Evolutionary conservation across 2,329 filamentous ascomycete species (phyloP).

Genomic region (Neocucurbitaria cava): DNA sequence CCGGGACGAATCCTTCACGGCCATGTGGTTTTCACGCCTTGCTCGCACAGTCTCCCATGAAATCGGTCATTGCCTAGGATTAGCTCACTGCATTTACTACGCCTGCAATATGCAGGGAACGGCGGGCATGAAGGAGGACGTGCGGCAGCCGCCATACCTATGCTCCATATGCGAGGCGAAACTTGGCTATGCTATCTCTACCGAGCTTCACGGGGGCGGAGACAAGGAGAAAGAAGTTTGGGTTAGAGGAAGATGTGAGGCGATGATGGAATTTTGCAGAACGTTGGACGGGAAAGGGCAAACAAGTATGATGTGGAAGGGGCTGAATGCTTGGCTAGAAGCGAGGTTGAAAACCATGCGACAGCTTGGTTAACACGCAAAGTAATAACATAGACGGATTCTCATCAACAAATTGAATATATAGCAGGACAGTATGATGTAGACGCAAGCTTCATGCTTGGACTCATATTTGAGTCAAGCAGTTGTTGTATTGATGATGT

Average conservation of each 20-base stretch:
- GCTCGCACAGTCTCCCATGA: conserved; percentile 66
- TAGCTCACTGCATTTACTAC: conserved; percentile 71
- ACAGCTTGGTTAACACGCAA: not conserved
- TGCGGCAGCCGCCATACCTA: conserved; percentile 68
- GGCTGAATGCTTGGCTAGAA: conserved; percentile 21
- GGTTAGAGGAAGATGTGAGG: conserved; percentile 49
- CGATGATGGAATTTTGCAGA: conserved; percentile 53
- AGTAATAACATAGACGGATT: no score
- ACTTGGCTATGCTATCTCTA: conserved; percentile 44
- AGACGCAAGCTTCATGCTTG: not conserved
- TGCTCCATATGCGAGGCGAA: conserved; percentile 68
- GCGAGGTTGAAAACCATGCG: not conserved
- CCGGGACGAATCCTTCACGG: conserved; percentile 35
- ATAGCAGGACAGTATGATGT: not conserved
- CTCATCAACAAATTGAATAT: no score
- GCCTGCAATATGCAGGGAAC: conserved; percentile 71
- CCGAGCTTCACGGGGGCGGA: conserved; percentile 25
- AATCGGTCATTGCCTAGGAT: conserved; percentile 70
- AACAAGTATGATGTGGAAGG: conserved; percentile 21
- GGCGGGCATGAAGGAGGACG: conserved; percentile 63
- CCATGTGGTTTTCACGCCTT: conserved; percentile 65
- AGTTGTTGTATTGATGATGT: not conserved
- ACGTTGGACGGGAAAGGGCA: conserved; percentile 46
- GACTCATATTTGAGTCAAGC: not conserved
- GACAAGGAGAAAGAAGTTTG: conserved; percentile 22